Evolutionary conservation across 164 flowering plant genomes (phyloP).

Genomic region (Euptelea pleiosperma): DNA sequence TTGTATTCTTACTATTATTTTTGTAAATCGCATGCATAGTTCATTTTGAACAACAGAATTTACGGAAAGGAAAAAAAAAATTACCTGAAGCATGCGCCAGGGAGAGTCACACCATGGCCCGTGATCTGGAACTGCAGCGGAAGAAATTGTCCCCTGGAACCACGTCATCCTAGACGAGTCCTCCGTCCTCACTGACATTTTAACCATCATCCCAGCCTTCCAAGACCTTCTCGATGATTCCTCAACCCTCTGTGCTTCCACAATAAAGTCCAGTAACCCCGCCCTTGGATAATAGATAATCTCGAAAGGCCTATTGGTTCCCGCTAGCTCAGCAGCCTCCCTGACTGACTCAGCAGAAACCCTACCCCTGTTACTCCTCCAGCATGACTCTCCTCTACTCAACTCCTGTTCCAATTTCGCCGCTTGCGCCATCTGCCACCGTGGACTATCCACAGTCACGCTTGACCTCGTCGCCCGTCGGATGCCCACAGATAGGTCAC

Average conservation of each 20-base stretch:
- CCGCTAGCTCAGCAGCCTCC: constrained; percentile 46
- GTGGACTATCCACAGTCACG: constrained; percentile 10
- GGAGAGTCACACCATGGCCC: constrained; percentile 53
- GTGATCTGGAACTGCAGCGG: constrained; percentile 18
- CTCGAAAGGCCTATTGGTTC: constrained; percentile 46
- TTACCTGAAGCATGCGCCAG: constrained; percentile 79
- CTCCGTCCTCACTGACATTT: constrained; percentile 62
- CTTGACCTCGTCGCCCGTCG: constrained; percentile 33
- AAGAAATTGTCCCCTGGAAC: constrained; percentile 53
- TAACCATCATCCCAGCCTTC: constrained; percentile 53
- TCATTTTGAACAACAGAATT: too few relatives aligned
- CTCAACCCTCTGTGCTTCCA: constrained; percentile 59
- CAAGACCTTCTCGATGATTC: constrained; percentile 37
- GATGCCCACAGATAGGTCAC: constrained; percentile 51
- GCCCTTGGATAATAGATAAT: constrained; percentile 57
- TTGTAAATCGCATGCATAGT: too few relatives aligned
- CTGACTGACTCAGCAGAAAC: constrained; percentile 34
- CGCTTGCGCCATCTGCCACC: constrained; percentile 15
- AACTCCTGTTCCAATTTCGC: constrained; percentile 18
- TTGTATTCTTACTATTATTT: too few relatives aligned
- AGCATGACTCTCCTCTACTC: constrained; percentile 23
- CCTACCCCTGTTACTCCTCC: constrained; percentile 32
- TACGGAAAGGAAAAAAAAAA: not conserved
- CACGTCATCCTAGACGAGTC: constrained; percentile 52
- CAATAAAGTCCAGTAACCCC: constrained; percentile 59